Evolutionary conservation across 192 early-diverging fungal genomes (phyloP), one percentile per base, ranked within the genome.

Genomic region (Coemansia biformis): DNA sequence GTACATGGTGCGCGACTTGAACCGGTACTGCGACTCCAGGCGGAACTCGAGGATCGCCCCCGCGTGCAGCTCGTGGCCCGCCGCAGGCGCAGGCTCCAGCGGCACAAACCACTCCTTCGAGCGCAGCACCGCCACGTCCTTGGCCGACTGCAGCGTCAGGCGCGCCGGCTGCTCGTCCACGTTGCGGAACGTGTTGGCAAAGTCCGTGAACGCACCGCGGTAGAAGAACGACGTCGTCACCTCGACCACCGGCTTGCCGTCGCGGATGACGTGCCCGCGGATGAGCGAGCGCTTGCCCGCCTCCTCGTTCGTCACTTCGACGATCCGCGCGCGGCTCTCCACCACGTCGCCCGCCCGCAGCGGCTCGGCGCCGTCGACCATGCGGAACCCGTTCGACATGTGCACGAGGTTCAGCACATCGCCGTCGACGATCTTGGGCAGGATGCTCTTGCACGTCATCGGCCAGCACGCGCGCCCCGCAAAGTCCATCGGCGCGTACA

Each of bases 261-360:
- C 80, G 49, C 85, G 86, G 43, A 79, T 74, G 22, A 93, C 75
- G 18, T 81, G 69, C 22, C 87, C 88, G 79, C 84, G 84, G 74
- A 96, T 91, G 59, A 88, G 85, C 38, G 93, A 85, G 57, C 86
- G 78, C 80, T 96, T 96, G 46, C 93, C 93, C 49, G 87, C 79
- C 41, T 93, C 90, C 54, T 77, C 86, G 69, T 91, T 93, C 50
- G 85, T 76, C 35, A 96, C 86, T 16, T 89, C 87, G 43, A 89
- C 83, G 48, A 96, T 82, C 44, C 82, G 77, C 18, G 91, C 88
- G 59, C 79, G 79, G 50, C 90, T 90, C 52, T 84, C 79, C 32
- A 96, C 88, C 36, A 81, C 65, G 63, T 96, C 93, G 41, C 91
- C 89, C 40, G 79, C 81, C 50, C 78, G 70, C 35, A 96, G 77